Evolutionary conservation across 495 filamentous ascomycete species (phyloP).

Genomic region (Podospora anserina): DNA sequence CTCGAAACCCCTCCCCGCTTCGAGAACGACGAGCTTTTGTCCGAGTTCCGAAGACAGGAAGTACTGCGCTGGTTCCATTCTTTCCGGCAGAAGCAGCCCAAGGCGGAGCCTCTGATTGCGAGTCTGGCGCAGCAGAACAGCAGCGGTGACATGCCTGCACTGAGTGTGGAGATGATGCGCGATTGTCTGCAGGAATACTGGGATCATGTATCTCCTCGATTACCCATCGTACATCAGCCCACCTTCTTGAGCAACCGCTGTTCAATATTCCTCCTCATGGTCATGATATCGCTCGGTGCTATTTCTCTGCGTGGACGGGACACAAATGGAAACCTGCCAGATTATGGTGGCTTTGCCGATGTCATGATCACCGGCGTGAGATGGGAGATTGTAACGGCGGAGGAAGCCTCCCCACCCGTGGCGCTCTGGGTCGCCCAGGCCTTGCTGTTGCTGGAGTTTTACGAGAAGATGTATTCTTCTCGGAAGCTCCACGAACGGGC

Average conservation of each 20-base stretch:
- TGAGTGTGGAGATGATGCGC: constrained; percentile 86
- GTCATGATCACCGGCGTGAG: constrained; percentile 82
- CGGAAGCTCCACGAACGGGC: constrained; percentile 86
- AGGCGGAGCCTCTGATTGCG: constrained; percentile 65
- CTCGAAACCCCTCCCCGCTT: constrained; percentile 72
- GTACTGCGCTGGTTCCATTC: constrained; percentile 73
- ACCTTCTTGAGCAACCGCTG: constrained; percentile 84
- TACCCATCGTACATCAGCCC: constrained; percentile 90
- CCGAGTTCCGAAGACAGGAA: constrained; percentile 77
- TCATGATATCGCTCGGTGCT: constrained; percentile 89
- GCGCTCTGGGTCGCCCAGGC: constrained; percentile 95
- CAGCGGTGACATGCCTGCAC: constrained; percentile 60
- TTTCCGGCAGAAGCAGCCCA: constrained; percentile 72
- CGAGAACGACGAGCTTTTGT: constrained; percentile 71
- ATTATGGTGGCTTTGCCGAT: constrained; percentile 72
- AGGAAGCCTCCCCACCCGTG: constrained; percentile 83
- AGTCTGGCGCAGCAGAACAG: constrained; percentile 67
- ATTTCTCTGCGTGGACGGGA: constrained; percentile 77
- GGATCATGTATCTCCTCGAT: constrained; percentile 86
- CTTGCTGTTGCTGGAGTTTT: constrained; percentile 81
- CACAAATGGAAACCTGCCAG: constrained; percentile 61
- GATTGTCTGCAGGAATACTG: constrained; percentile 90
- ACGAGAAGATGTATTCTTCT: constrained; percentile 95
- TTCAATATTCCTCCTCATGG: constrained; percentile 74
- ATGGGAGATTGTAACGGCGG: constrained; percentile 82